Conservation (phyloP, 805 yeast species). For the Suhomyces sp. region DNA sequence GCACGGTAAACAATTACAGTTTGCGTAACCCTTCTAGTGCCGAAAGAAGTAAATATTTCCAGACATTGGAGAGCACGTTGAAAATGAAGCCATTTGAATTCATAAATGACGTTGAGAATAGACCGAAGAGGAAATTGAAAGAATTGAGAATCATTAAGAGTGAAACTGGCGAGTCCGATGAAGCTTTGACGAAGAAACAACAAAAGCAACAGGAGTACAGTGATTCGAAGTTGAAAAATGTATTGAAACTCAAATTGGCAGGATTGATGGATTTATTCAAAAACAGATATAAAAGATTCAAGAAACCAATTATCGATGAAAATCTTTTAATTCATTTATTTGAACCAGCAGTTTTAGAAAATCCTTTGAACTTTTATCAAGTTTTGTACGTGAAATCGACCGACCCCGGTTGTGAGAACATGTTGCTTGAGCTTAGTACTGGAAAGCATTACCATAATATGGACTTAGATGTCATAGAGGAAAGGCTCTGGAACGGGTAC, state of each 20-base stretch:
- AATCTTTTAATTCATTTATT: conserved; percentile 69
- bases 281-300: conserved; percentile 81
- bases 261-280: conserved; percentile 89
- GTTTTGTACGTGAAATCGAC: conserved; percentile 47
- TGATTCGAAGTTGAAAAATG: conserved; percentile 82
- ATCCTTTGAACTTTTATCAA: conserved; percentile 37
- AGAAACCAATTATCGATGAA: conserved; percentile 88
- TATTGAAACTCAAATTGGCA: conserved; percentile 79
- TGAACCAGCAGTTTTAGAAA: conserved; percentile 51
- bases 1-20: conserved; percentile 48
- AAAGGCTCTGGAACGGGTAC: conserved; percentile 94
- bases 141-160: conserved; percentile 32
- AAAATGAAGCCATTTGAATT: conserved; percentile 69
- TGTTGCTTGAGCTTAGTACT: conserved; percentile 77
- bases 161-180: conserved; percentile 20
- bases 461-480: conserved; percentile 93
- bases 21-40: conserved; percentile 41
- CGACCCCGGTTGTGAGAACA: conserved; percentile 50
- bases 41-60: conserved; percentile 60
- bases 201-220: conserved; percentile 53
- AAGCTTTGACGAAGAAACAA: conserved; percentile 40
- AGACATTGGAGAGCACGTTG: conserved; percentile 51
- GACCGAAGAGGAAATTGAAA: conserved; percentile 51
- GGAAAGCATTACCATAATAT: conserved; percentile 77
- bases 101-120: conserved; percentile 56